phyloP scores from a whole-genome alignment of 495 filamentous ascomycete genomes.

The Cenococcum geophilum region DNA sequence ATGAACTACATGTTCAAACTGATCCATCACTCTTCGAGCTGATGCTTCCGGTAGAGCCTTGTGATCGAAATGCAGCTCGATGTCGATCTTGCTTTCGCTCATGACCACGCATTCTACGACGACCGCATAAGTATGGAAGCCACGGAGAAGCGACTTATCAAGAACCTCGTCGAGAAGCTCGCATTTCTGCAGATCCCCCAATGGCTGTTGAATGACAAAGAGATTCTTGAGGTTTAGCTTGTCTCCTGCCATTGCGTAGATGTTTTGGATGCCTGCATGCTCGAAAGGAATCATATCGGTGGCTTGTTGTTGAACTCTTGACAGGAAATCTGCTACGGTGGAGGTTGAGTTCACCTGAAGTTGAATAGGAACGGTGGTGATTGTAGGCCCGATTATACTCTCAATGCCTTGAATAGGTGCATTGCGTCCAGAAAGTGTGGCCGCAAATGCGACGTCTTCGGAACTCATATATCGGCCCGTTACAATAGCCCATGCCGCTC shows the following conservation, averaged over 20 bases:
- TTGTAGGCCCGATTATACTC: constrained; percentile 18
- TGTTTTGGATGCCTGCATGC: constrained; percentile 44
- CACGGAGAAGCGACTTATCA: constrained; percentile 20
- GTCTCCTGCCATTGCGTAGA: constrained; percentile 12
- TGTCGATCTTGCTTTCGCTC: constrained; percentile 14
- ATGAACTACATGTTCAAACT: constrained; percentile 25
- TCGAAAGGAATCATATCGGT: constrained; percentile 42
- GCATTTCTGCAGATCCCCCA: not conserved
- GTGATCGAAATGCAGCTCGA: constrained; percentile 20
- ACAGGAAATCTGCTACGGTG: constrained; percentile 10
- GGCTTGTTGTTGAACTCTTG: constrained; percentile 35
- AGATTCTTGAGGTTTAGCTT: constrained; percentile 21
- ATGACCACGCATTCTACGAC: constrained; percentile 22
- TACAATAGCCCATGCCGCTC: constrained; percentile 39
- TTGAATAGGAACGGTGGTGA: constrained; percentile 24
- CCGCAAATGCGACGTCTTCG: constrained; percentile 30
- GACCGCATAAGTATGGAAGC: constrained; percentile 17
- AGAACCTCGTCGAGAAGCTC: constrained; percentile 17
- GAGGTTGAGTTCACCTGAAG: constrained; percentile 8
- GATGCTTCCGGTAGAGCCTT: constrained; percentile 11
- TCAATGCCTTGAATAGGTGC: constrained; percentile 18
- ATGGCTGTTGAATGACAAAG: constrained; percentile 18
- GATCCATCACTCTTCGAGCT: constrained; percentile 19
- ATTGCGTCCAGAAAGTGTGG: constrained; percentile 19
- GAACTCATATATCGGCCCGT: constrained; percentile 25